These are phyloP conservation scores for Dryas octopetala DNA, from an alignment of 306 rosid genomes.

Conservation along the genomic window DNA sequence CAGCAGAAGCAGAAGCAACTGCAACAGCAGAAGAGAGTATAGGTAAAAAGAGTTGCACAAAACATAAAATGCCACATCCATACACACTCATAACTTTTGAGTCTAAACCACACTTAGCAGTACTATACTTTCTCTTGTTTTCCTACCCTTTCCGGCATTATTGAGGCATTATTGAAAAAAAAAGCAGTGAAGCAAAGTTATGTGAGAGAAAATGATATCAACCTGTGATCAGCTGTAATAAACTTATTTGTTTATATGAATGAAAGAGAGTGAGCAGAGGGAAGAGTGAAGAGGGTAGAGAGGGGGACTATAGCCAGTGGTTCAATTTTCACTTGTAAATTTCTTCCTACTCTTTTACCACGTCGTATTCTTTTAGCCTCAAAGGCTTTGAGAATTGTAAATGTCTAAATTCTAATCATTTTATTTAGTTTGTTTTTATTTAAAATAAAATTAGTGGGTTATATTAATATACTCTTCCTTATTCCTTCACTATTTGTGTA, in stretches of 20 bases:
- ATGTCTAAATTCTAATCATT: conserved; percentile 15
- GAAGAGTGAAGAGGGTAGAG: conserved; percentile 9
- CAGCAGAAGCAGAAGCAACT: conserved; percentile 40
- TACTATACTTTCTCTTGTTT: conserved; percentile 22
- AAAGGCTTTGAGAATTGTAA: conserved; percentile 48
- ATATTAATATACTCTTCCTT: neutral
- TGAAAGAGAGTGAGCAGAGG: conserved; percentile 10
- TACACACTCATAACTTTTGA: conserved; percentile 8
- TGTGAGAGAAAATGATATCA: conserved; percentile 20
- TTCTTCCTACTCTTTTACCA: conserved; percentile 7
- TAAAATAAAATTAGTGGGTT: conserved; percentile 17
- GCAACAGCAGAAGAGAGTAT: conserved; percentile 46
- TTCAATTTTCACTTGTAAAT: conserved; percentile 30
- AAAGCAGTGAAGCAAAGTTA: conserved; percentile 16
- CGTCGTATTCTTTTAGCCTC: conserved; percentile 32
- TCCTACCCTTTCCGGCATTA: conserved; percentile 21
- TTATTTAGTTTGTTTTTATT: conserved; percentile 22
- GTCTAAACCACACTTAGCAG: conserved; percentile 27
- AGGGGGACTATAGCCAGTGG: conserved; percentile 16
- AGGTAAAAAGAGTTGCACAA: conserved; percentile 40
- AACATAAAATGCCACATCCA: conserved; percentile 14
- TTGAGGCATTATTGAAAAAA: conserved; percentile 21
- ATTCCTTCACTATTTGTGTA: neutral
- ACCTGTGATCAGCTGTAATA: conserved; percentile 15
- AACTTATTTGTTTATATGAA: conserved; percentile 38